A percentile compares a stretch with the other conserved stretches of the same genome.
phyloP scores from a whole-genome alignment of 1,284 basidiomycete species.

The Rhodotorula sp. region DNA sequence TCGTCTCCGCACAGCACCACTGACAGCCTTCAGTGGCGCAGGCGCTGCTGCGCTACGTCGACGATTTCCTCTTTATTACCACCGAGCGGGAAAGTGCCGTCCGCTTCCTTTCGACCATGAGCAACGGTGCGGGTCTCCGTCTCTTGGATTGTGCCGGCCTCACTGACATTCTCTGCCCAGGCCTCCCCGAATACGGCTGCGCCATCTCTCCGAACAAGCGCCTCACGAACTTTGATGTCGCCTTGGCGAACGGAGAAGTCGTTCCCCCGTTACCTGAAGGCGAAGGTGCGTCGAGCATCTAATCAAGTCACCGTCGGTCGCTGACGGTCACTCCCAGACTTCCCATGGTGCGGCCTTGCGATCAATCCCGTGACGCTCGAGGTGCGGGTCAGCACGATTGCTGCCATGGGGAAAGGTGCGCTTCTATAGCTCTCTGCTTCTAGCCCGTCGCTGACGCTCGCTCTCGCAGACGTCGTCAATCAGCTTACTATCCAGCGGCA shows the following conservation, averaged over 20 bases:
- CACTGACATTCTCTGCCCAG: conserved; percentile 48
- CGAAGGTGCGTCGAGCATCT: neutral
- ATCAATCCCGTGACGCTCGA: conserved; percentile 74
- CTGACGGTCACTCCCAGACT: conserved; percentile 54
- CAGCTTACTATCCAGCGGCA: conserved; percentile 47
- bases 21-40: conserved; percentile 48
- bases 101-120: conserved; percentile 74
- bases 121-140: conserved; percentile 63
- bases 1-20: too few species aligned
- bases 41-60: conserved; percentile 79
- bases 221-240: conserved; percentile 73
- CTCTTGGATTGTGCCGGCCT: too few species aligned
- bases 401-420: conserved; percentile 53
- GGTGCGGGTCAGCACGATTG: conserved; percentile 52
- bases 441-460: neutral
- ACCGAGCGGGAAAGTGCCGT: conserved; percentile 63
- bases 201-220: conserved; percentile 86
- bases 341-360: conserved; percentile 85
- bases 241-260: conserved; percentile 46
- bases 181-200: conserved; percentile 90
- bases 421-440: too few species aligned
- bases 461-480: conserved; percentile 44
- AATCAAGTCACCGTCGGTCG: too few species aligned
- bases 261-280: conserved; percentile 23
- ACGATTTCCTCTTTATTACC: conserved; percentile 90